Conservation (phyloP, 805 yeast genomes). For the Clavispora santaluciae region DNA sequence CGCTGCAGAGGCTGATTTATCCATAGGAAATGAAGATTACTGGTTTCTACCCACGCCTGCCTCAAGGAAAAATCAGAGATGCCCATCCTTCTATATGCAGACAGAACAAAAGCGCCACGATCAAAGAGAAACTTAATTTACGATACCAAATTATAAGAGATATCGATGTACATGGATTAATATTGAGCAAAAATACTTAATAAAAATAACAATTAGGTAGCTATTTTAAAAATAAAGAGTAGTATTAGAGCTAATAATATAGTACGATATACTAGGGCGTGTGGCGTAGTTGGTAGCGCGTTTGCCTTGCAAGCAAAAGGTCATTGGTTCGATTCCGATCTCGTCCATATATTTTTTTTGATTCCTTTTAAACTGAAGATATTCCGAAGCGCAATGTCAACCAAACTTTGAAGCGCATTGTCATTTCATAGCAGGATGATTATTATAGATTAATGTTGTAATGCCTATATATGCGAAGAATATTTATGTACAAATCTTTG, state of each 20-base stretch:
- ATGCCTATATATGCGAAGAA: neutral
- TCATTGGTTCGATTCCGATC: constrained; percentile 76
- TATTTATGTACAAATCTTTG: neutral
- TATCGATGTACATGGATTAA: too few species aligned
- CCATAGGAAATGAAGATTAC: constrained; percentile 7
- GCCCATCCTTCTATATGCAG: constrained; percentile 12
- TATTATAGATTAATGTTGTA: too few species aligned
- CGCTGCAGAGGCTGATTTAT: constrained; percentile 52
- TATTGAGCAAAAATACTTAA: too few species aligned
- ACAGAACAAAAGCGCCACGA: neutral
- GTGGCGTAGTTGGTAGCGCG: constrained; percentile 83
- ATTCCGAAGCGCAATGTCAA: too few species aligned
- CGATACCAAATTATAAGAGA: neutral
- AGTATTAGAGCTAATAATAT: neutral
- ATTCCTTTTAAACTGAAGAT: neutral
- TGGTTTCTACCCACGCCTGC: neutral
- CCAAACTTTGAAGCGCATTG: too few species aligned
- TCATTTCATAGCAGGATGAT: too few species aligned
- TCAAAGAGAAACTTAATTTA: too few species aligned
- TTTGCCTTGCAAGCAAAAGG: constrained; percentile 73
- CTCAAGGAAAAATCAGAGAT: constrained; percentile 12
- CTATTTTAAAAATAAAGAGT: too few species aligned
- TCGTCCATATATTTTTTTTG: constrained; percentile 47
- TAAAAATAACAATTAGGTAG: too few species aligned
- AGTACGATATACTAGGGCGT: too few species aligned